Evolutionary conservation across 371 early-diverging fungal species (phyloP).

Genomic region (Mortierella sp.): DNA sequence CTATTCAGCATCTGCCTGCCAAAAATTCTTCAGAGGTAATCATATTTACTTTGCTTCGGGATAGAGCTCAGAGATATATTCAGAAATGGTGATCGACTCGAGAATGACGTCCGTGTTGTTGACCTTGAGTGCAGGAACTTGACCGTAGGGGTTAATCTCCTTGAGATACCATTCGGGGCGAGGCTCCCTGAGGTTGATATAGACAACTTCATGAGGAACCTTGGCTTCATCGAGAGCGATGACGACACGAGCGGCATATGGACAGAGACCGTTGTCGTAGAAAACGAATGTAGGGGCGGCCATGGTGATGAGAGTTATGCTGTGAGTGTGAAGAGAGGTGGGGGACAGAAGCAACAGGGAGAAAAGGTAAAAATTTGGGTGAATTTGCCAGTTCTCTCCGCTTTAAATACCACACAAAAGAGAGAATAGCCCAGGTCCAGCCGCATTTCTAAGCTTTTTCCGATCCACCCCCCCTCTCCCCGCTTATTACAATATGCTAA

Average conservation of each 20-base stretch:
- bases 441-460: no score
- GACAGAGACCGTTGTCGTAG: slow-evolving; percentile 40
- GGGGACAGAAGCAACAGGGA: not conserved
- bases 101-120: slow-evolving; percentile 38
- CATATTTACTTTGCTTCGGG: slow-evolving; percentile 45
- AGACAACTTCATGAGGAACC: slow-evolving; percentile 24
- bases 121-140: slow-evolving; percentile 48
- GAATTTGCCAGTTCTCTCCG: no score
- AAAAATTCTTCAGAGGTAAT: no score
- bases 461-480: no score
- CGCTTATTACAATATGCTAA: no score
- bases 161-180: slow-evolving; percentile 52
- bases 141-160: slow-evolving; percentile 53
- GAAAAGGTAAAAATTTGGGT: no score
- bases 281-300: slow-evolving; percentile 32
- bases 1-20: no score
- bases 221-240: slow-evolving; percentile 41
- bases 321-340: not conserved
- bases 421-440: no score
- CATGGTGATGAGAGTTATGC: slow-evolving; percentile 19
- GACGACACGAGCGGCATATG: slow-evolving; percentile 48
- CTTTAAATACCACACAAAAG: no score
- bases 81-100: slow-evolving; percentile 38
- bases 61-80: slow-evolving; percentile 38
- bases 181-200: slow-evolving; percentile 34